A percentile compares a stretch with the other conserved stretches of the same genome.
phyloP scores from a whole-genome alignment of 208 protist genomes.

The Kentomonas sorsogonicus region DNA sequence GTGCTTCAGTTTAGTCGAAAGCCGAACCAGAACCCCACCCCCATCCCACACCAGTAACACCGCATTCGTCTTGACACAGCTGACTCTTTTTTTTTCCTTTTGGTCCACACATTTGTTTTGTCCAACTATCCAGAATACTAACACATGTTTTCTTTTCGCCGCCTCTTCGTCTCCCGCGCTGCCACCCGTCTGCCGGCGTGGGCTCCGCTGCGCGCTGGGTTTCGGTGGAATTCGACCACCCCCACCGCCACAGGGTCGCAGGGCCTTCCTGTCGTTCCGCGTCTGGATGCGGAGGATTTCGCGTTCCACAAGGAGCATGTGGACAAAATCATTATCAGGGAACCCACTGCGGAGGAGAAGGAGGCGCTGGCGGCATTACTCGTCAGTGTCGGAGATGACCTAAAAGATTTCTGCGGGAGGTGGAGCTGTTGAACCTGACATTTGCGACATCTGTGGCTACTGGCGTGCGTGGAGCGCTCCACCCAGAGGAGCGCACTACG shows the following conservation, averaged over 20 bases:
- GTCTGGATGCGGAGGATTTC: conserved; percentile 42
- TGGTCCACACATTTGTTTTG: too few relatives aligned
- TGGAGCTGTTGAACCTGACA: conserved; percentile 53
- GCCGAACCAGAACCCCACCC: too few relatives aligned
- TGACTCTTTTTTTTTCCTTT: too few relatives aligned
- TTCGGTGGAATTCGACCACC: too few relatives aligned
- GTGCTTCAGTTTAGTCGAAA: too few relatives aligned
- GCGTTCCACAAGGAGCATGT: conserved; percentile 33
- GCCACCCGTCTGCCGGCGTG: too few relatives aligned
- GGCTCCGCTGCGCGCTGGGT: too few relatives aligned
- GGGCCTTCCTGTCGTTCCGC: conserved; percentile 30
- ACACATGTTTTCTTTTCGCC: too few relatives aligned
- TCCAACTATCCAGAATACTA: too few relatives aligned
- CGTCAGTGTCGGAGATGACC: conserved; percentile 46
- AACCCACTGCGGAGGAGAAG: conserved; percentile 50
- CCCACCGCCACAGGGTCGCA: conserved; percentile 48
- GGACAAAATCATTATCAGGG: conserved; percentile 33
- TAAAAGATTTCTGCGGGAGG: conserved; percentile 36
- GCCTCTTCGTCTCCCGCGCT: too few relatives aligned
- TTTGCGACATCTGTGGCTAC: conserved; percentile 77
- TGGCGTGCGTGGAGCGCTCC: conserved; percentile 29
- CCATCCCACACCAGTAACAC: too few relatives aligned
- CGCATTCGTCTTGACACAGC: too few relatives aligned
- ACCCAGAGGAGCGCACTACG: conserved; percentile 21
- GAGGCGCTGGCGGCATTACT: conserved; percentile 59